Conservation (phyloP, 2,329 filamentous ascomycete species). For the Dactylonectria estremocensis region DNA sequence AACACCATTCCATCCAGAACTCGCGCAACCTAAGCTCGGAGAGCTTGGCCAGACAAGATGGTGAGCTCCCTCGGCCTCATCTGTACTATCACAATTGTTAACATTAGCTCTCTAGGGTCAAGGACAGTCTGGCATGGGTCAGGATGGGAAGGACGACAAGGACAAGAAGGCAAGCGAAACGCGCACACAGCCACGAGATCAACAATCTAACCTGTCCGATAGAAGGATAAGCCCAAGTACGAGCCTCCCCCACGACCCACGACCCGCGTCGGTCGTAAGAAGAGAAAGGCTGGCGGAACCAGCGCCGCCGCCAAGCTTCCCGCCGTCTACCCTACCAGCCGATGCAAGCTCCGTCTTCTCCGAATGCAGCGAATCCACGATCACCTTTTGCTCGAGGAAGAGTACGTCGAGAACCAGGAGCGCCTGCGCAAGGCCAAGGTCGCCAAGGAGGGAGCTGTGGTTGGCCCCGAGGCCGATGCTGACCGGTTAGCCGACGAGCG, state of each 20-base stretch:
- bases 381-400: conserved; percentile 95
- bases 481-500: conserved; percentile 96
- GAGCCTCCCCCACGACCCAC: conserved; percentile 97
- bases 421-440: conserved; percentile 93
- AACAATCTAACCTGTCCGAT: conserved; percentile 43
- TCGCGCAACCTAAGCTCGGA: conserved; percentile 41
- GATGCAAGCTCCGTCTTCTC: conserved; percentile 96
- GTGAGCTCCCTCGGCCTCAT: conserved; percentile 45
- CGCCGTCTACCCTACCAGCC: conserved; percentile 92
- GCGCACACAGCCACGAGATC: neutral
- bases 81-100: conserved; percentile 29
- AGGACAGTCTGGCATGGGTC: conserved; percentile 89
- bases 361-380: conserved; percentile 99
- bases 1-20: conserved; percentile 21
- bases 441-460: conserved; percentile 77
- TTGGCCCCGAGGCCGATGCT: conserved; percentile 78
- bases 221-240: conserved; percentile 99
- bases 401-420: conserved; percentile 99
- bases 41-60: conserved; percentile 55
- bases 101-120: conserved; percentile 72
- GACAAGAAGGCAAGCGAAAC: conserved; percentile 85
- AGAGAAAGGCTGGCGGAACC: conserved; percentile 94
- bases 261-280: conserved; percentile 97
- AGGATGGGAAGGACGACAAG: conserved; percentile 86
- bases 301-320: conserved; percentile 97